Base-by-base conservation (phyloP, 1,284 basidiomycete genomes). In the Microbotryum silenes-acaulis region DNA sequence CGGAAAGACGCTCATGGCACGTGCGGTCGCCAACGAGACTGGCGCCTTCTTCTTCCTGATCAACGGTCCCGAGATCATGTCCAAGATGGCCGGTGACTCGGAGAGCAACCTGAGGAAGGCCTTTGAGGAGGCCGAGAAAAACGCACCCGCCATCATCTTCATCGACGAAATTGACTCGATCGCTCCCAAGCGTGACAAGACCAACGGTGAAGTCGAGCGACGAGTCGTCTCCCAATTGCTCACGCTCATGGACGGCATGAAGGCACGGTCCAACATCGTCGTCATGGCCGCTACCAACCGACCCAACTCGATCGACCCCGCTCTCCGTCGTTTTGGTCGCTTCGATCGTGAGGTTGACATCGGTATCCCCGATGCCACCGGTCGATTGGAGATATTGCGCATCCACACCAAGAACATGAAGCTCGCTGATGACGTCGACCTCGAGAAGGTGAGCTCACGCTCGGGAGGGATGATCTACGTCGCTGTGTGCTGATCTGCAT, bases 361-460 rank as follows among this genome's bases (percentile, higher is more conserved):
- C 70, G 91, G 96, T 75, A 97, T 98, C 70, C 96, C 94, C 58
- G 94, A 98, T 77, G 93, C 94, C 0, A 97, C 93, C 63, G 93
- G 94, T 61, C 94, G 96, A 77, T 84, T 97, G 51, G 94, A 98
- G 77, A 97, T 98, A 72, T 85, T 98, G 65, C 89, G 94, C 66
- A 98, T 98, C 69, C 94, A 97, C 81, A 98, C 96, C 62, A 98
- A 97, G 86, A 98, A 98, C 81, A 98, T 98, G 94, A 98, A 97
- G 79, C 82, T 98, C 51, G 84, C 57, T 9, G 93, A 97, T 62
- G 96, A 98, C 72, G 94, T 98, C 54, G 96, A 98, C 73, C 83
- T 98, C 60, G 94, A 98, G 77, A 91, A 94, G 81, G 87, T 85
- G 64, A 56, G 77, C 31, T 6, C 8, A 23, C 12, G 21, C 31